Evolutionary conservation across 2,329 filamentous ascomycete species (phyloP), one percentile per base, ranked within the genome.

Genomic region (Pseudogymnoascus sp.): DNA sequence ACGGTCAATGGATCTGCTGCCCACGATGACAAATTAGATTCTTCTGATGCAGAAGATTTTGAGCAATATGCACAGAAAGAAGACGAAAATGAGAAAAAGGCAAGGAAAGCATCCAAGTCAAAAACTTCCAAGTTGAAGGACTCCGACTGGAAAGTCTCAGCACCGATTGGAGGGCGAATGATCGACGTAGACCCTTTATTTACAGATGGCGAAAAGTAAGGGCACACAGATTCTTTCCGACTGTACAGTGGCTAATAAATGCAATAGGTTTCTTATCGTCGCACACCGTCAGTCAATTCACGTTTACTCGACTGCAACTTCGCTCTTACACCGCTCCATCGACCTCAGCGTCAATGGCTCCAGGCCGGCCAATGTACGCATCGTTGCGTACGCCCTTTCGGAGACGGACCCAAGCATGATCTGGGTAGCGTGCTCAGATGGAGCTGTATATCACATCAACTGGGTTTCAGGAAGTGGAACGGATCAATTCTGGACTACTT

Each of bases 291-390:
- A 84, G 28, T 88, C 88, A 8, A 80, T 97, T 61, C 89, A 92
- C 72, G 82, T 96, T 25, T 96, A 95, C 75, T 89, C 90, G 1
- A 85, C 90, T 31, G 80, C 84, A 66, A 92, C 91, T 62, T 97
- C 95, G 1, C 83, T 96, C 59, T 83, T 96, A 21, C 80, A 91
- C 52, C 87, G 91, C 67, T 85, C 86, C 62, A 87, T 97, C 59
- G 77, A 83, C 11, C 77, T 88, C 28, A 71, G 75, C 69, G 21
- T 65, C 69, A 59, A 69, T 40, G 43, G 60, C n/a, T 60, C 61
- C 23, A 61, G 58, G 1, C 59, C 61, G 1, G 63, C 67, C 33
- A 63, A 65, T 66, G 66, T 43, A 63, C 73, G 63, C 67, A 72
- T 79, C 31, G 73, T 78, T 4, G 70, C 77, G 5, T 71, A 73